Evolutionary conservation across 2,329 filamentous ascomycete genomes (phyloP), one percentile per base, ranked within the genome.

Genomic region (Aspergillus hiratsukae): DNA sequence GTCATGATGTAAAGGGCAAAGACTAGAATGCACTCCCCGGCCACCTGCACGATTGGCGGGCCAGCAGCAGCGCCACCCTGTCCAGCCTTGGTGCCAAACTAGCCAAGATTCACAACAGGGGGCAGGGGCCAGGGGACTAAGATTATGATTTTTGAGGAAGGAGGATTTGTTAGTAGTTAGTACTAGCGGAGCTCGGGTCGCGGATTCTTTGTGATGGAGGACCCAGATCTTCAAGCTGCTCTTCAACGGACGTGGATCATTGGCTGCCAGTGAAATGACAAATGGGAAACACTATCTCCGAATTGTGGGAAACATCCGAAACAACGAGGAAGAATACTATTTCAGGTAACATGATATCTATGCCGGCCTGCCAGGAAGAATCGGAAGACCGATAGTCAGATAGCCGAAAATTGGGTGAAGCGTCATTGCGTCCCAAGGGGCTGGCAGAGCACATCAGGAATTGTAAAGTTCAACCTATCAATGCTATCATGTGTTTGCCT

Each of bases 161-260:
- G 43, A 46, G 21, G 19, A 46, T 14, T 8, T 14, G 14, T 7
- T n/a, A 23, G 23, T 23, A 23, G 23, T 2, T 37, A 37, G 5
- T 14, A 17, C 31, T 37, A 37, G 31, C 31, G 6, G 31, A 37
- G 31, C 31, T 14, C 17, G 31, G 17, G 14, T 17, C 17, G 14
- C 17, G 17, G 5, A 37, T 5, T 17, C 31, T 37, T 37, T 58
- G 52, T 56, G 57, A 64, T 61, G 55, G 55, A 57, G 53, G 58
- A 56, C 41, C 60, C 55, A 55, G 61, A 66, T 66, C 63, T 66
- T 64, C 63, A 55, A 53, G 52, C 50, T 57, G 56, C 43, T 46
- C 56, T 49, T 46, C 54, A 56, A 59, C 51, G 57, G 49, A 57
- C 56, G 64, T 65, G 64, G 64, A 58, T 51, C 49, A 48, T 55